phyloP scores from a whole-genome alignment of 1,139 yeast species.

The Geotrichum australiense region DNA sequence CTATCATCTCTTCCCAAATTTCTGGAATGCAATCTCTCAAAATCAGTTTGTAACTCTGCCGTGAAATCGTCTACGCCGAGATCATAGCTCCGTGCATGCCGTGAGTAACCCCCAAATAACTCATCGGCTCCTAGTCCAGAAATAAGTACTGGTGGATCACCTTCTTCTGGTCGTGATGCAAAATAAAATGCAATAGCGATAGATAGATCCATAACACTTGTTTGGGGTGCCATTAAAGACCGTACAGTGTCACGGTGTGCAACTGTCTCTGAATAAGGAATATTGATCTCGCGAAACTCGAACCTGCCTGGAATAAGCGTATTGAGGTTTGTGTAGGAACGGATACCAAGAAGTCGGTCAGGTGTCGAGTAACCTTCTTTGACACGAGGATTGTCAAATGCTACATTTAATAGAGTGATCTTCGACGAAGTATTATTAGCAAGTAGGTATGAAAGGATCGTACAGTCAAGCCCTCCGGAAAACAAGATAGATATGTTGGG shows the following conservation, averaged over 20 bases:
- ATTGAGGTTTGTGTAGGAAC: conserved; percentile 49
- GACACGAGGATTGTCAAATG: conserved; percentile 86
- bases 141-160: conserved; percentile 61
- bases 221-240: conserved; percentile 68
- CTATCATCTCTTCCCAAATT: conserved; percentile 90
- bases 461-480: conserved; percentile 94
- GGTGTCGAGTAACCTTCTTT: conserved; percentile 56
- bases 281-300: conserved; percentile 61
- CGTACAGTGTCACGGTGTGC: conserved; percentile 47
- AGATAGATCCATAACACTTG: conserved; percentile 91
- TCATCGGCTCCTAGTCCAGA: conserved; percentile 99
- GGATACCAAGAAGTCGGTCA: conserved; percentile 65
- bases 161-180: conserved; percentile 55
- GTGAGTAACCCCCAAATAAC: conserved; percentile 83
- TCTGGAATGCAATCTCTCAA: conserved; percentile 64
- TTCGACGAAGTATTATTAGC: conserved; percentile 32
- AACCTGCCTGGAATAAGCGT: conserved; percentile 23
- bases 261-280: conserved; percentile 60
- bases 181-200: conserved; percentile 93
- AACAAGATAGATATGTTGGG: conserved; percentile 55
- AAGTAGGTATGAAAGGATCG: conserved; percentile 52
- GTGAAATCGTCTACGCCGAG: conserved; percentile 36
- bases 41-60: conserved; percentile 59
- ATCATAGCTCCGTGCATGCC: conserved; percentile 47
- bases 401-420: conserved; percentile 84